Conservation (phyloP, 2,329 filamentous ascomycete genomes). For the Colletotrichum tanaceti region DNA sequence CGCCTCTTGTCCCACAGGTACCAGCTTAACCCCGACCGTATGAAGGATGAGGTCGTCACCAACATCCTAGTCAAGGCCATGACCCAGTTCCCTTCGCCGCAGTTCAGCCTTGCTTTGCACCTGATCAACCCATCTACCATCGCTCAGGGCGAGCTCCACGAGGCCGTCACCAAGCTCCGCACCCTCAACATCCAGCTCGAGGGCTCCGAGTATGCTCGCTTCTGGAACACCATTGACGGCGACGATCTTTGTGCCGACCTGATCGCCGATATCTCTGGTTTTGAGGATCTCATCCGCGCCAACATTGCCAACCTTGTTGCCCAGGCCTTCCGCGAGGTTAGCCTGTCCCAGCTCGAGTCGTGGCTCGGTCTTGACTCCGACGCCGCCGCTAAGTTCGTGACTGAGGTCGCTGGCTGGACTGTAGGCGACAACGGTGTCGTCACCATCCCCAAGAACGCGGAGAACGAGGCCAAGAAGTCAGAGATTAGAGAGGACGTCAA, state of each 20-base stretch:
- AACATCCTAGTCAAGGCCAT: slow-evolving; percentile 99
- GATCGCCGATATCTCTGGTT: slow-evolving; percentile 92
- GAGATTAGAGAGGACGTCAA: slow-evolving; percentile 96
- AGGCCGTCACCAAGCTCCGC: slow-evolving; percentile 90
- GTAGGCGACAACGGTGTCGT: slow-evolving; percentile 75
- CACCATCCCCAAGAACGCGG: slow-evolving; percentile 88
- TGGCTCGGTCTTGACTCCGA: slow-evolving; percentile 80
- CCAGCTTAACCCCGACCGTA: slow-evolving; percentile 99
- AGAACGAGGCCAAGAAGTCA: slow-evolving; percentile 96
- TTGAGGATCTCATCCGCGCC: slow-evolving; percentile 92
- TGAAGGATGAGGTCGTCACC: slow-evolving; percentile 96
- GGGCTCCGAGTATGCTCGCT: slow-evolving; percentile 87
- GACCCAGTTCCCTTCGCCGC: slow-evolving; percentile 94
- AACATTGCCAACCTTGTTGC: slow-evolving; percentile 90
- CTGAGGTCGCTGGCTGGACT: slow-evolving; percentile 88
- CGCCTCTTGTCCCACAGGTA: slow-evolving; percentile 70
- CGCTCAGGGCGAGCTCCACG: slow-evolving; percentile 78
- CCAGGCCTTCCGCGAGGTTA: slow-evolving; percentile 81
- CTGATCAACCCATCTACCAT: slow-evolving; percentile 85
- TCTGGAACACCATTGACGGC: slow-evolving; percentile 92
- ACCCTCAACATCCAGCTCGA: slow-evolving; percentile 88
- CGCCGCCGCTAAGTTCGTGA: slow-evolving; percentile 80
- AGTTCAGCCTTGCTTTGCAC: slow-evolving; percentile 94
- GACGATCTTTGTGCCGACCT: slow-evolving; percentile 97
- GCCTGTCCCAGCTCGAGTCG: slow-evolving; percentile 74